Conservation (phyloP, 176 grass and related monocot species). For the Pharus latifolius region DNA sequence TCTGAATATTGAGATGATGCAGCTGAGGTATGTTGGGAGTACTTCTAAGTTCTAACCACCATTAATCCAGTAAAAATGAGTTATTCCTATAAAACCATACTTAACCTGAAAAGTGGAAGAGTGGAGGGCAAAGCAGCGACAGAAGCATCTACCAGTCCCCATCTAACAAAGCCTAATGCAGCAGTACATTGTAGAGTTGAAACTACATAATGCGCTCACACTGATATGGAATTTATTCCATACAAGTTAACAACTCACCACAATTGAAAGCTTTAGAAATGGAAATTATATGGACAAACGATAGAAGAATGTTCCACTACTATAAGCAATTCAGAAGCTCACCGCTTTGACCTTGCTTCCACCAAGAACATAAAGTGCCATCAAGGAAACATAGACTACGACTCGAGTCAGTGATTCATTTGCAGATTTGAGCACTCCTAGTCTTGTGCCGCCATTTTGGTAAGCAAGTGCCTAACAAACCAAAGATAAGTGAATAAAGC, state of each 20-base stretch:
- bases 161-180: neutral
- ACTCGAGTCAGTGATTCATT: constrained; percentile 90
- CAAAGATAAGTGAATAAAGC: neutral
- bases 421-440: constrained; percentile 84
- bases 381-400: constrained; percentile 83
- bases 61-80: neutral
- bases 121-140: neutral
- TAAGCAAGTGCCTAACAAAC: constrained; percentile 59
- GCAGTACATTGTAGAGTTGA: too few relatives aligned
- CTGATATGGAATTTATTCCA: neutral
- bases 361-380: constrained; percentile 84
- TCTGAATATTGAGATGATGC: neutral
- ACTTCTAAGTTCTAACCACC: neutral
- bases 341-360: constrained; percentile 92
- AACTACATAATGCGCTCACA: neutral
- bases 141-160: neutral
- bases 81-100: neutral
- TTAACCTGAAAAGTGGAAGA: neutral
- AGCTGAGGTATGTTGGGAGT: neutral
- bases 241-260: neutral
- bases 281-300: neutral
- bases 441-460: constrained; percentile 79
- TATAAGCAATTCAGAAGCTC: constrained; percentile 9
- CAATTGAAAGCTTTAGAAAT: neutral
- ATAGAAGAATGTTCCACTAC: neutral